Base-by-base conservation (phyloP, 306 rosid species). In the Quercus ilex region DNA sequence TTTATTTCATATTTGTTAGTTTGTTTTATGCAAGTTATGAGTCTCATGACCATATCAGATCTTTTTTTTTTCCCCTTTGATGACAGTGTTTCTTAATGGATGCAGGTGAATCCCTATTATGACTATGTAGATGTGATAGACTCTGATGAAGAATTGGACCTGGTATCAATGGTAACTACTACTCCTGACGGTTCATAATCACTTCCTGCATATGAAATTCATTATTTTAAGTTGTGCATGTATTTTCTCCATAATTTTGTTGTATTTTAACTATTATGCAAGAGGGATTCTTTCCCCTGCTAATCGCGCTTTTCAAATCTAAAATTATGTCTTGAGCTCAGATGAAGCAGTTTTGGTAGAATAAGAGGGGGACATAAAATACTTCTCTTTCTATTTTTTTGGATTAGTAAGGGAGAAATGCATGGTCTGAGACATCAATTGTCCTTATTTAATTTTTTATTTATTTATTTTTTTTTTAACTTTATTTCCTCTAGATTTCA, bases 111-210 rank as follows among this genome's bases (percentile, higher is more conserved):
- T 74, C 70, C 98, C 18, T 93, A 85, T 52, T 93, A 93, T 55
- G 87, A 93, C 77, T 93, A 20, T 74, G 82, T 86, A 78, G 97
- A 91, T 56, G 95, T 88, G 59, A 81, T 93, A 71, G 97, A 93
- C 83, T 93, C 98, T 0, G 97, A 93, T 20, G 95, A 90, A 80
- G 98, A 93, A 78, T 80, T 91, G 86, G 98, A 93, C 81, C 77
- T 93, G 87, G 85, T 91, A 41, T 83, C 95, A 38, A 93, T 93
- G 98, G 92, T 85, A 72, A 91, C 93, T 69, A 14, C 93, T 69
- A 14, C 90, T 38, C 31, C 30, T 75, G 78, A 81, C 55, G 84
- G 73, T 53, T 53, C 71, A 43, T 38, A 38, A 33, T 57, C 63
- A 31, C 49, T 60, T 2, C 30, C 10, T 26, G 65, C 11, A 13